Evolutionary conservation across 805 yeast species (phyloP).

Genomic region (Ogataea haglerorum): DNA sequence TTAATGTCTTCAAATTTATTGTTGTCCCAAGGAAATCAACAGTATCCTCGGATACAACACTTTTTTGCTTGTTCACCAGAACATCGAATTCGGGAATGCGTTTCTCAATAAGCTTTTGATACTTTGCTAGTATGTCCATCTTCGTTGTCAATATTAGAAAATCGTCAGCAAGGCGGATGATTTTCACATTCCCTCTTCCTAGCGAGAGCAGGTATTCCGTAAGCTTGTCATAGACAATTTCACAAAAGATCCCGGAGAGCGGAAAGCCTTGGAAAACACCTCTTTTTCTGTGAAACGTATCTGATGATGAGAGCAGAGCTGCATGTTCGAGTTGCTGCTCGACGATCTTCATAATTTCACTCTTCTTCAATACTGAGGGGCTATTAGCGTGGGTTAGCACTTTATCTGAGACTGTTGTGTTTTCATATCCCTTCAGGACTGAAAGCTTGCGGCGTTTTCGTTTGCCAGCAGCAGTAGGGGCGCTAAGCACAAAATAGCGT

Average conservation of each 20-base stretch:
- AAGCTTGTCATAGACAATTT: conserved; percentile 64
- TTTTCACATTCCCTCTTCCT: conserved; percentile 23
- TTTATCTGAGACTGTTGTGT: neutral
- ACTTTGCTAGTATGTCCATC: conserved; percentile 27
- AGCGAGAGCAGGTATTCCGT: conserved; percentile 36
- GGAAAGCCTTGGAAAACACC: conserved; percentile 89
- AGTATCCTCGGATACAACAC: conserved; percentile 20
- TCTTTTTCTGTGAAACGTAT: conserved; percentile 44
- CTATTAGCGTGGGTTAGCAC: conserved; percentile 13
- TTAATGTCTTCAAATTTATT: conserved; percentile 33
- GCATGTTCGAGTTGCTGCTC: conserved; percentile 53
- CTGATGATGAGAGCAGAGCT: conserved; percentile 37
- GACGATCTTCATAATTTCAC: conserved; percentile 45
- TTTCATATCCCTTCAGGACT: conserved; percentile 2
- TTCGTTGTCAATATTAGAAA: conserved; percentile 65
- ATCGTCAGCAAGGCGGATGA: conserved; percentile 80
- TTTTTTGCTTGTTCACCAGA: conserved; percentile 39
- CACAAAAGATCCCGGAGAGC: conserved; percentile 71
- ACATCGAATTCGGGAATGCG: conserved; percentile 45
- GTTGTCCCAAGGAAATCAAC: conserved; percentile 43
- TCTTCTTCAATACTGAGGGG: conserved; percentile 32
- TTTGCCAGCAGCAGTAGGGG: neutral
- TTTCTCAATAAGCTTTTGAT: conserved; percentile 28
- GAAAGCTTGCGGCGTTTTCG: conserved; percentile 1
- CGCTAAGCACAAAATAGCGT: neutral